Base-by-base conservation (phyloP, 2,329 filamentous ascomycete genomes). In the Sclerotinia sclerotiorum region DNA sequence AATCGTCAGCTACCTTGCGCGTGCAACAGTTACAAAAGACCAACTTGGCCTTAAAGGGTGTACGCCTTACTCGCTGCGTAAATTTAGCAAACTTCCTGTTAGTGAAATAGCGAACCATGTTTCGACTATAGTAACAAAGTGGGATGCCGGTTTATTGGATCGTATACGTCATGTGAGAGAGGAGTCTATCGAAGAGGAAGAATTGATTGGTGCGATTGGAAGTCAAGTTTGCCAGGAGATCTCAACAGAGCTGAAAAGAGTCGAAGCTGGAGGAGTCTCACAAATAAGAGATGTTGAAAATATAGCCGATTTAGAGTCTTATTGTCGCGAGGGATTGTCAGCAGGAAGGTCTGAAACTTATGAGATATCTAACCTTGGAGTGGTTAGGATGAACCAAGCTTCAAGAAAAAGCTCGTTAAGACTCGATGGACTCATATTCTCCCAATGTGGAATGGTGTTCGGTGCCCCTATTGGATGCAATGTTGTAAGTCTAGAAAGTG, bases 321-420 rank as follows among this genome's bases (percentile, higher is more conserved):
- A 39, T 42, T 44, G 19, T 17, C 32, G 19, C 17, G 49, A 29
- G 19, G 19, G 17, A 24, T 10, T 65, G 17, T 55, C n/a, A 3
- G 13, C 32, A 11, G 32, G 11, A 8, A 27, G 49, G 0, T 42
- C 17, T 2, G 48, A 52, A 32, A 65, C 24, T 1, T 75, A 74
- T 35, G 74, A 75, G 49, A n/a, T 75, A 10, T 74, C 72, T 2
- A 75, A 75, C 68, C 55, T 75, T 2, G 74, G 74, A 10, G 55
- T 71, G 42, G 64, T 73, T 0, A 57, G 69, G n/a, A 24, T 72
- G 19, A 65, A 65, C 10, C 8, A 13, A 7, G 49, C 29, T 17
- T n/a, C 49, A 0, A 2, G n/a, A n/a, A 35, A 29, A 3, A 51
- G 15, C 10, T n/a, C 27, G 8, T 62, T 73, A 1, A 67, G 29